Conservation (phyloP, 768 basidiomycete genomes). For the Lactarius tabidus region DNA sequence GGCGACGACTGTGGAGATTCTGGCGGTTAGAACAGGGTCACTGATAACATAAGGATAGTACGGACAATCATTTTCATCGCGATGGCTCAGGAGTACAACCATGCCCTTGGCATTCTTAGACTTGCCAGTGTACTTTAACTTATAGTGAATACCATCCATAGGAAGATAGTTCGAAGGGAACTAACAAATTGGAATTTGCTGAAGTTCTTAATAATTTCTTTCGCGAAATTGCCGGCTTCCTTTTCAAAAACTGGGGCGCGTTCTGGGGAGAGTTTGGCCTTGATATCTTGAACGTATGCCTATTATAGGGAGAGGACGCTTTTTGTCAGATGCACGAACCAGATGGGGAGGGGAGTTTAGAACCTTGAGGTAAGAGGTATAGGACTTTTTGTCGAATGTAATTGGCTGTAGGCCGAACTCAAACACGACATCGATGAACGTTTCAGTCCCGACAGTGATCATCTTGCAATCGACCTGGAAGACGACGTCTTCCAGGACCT, state of each 20-base stretch:
- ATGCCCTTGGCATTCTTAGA: conserved; percentile 85
- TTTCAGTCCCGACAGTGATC: conserved; percentile 63
- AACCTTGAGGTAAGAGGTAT: conserved; percentile 78
- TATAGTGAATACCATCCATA: conserved; percentile 9
- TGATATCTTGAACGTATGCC: conserved; percentile 94
- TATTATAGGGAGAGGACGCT: conserved; percentile 30
- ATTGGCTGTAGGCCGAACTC: conserved; percentile 87
- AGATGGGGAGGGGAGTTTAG: conserved; percentile 14
- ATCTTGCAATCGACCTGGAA: conserved; percentile 82
- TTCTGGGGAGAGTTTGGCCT: conserved; percentile 56
- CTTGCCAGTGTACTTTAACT: conserved; percentile 61
- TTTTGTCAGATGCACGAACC: conserved; percentile 9
- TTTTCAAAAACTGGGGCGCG: conserved; percentile 77
- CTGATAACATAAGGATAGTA: conserved; percentile 19
- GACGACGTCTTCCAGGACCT: conserved; percentile 69
- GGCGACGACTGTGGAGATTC: conserved; percentile 62
- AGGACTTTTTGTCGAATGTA: conserved; percentile 88
- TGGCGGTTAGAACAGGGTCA: conserved; percentile 14
- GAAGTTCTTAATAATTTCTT: conserved; percentile 87
- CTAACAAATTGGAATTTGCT: conserved; percentile 92
- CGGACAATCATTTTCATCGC: conserved; percentile 80
- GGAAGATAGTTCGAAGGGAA: conserved; percentile 12
- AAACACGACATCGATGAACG: conserved; percentile 88
- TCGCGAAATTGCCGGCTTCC: conserved; percentile 68
- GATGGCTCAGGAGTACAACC: conserved; percentile 93